Conservation (phyloP, 139 green algal genomes). For the Picochlorum sp. region DNA sequence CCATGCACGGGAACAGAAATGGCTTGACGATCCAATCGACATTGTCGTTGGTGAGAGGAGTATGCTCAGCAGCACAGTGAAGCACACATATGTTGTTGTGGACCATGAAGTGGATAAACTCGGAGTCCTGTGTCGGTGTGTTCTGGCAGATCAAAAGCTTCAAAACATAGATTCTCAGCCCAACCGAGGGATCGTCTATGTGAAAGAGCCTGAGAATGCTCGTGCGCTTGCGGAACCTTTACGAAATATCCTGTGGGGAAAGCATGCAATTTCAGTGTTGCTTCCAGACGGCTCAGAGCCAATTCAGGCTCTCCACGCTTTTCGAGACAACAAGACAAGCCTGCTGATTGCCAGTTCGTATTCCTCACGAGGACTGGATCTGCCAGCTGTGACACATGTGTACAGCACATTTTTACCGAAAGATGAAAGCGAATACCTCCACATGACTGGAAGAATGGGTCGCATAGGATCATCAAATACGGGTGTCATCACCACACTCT, state of each 20-base stretch:
- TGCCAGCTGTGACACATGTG: constrained; percentile 76
- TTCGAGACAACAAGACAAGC: constrained; percentile 58
- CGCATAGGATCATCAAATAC: constrained; percentile 48
- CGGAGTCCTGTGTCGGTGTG: constrained; percentile 7
- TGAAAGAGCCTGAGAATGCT: constrained; percentile 37
- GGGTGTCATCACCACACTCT: constrained; percentile 54
- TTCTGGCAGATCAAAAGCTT: constrained; percentile 7
- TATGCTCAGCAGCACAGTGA: constrained; percentile 30
- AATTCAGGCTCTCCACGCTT: constrained; percentile 59
- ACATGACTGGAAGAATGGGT: constrained; percentile 65
- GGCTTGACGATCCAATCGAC: constrained; percentile 47
- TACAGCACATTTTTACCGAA: constrained; percentile 62
- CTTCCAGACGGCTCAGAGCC: constrained; percentile 63
- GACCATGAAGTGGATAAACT: constrained; percentile 23
- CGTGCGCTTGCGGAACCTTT: constrained; percentile 45
- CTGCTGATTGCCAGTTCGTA: constrained; percentile 61
- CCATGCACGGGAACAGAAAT: constrained; percentile 30
- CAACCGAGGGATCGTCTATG: constrained; percentile 60
- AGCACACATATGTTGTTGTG: constrained; percentile 45
- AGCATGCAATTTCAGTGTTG: constrained; percentile 70
- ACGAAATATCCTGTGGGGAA: constrained; percentile 58
- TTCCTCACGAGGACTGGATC: constrained; percentile 66
- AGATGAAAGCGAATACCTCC: constrained; percentile 62
- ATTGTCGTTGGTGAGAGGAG: constrained; percentile 30
- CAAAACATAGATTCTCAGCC: constrained; percentile 37